Evolutionary conservation across 2,329 filamentous ascomycete species (phyloP).

Genomic region (Hypoxylon sp.): DNA sequence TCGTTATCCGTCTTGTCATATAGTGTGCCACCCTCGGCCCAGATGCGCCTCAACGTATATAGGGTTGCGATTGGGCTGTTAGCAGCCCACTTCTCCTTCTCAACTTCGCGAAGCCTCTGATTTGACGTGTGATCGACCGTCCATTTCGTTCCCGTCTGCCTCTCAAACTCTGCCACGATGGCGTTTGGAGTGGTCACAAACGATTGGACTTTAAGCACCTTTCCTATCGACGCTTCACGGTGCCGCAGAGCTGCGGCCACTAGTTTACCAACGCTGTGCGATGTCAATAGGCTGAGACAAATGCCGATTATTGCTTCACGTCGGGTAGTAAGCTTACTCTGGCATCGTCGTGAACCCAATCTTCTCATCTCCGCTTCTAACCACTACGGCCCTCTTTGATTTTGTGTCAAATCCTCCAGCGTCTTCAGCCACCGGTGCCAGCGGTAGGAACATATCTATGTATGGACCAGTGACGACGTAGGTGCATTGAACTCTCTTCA

Average conservation of each 20-base stretch:
- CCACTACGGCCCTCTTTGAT: constrained; percentile 70
- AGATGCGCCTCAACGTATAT: constrained; percentile 77
- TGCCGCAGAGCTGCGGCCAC: constrained; percentile 74
- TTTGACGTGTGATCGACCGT: constrained; percentile 67
- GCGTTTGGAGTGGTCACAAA: constrained; percentile 76
- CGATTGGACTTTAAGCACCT: constrained; percentile 77
- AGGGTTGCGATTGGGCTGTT: constrained; percentile 66
- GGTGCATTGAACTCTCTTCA: constrained; percentile 66
- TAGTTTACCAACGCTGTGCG: constrained; percentile 73
- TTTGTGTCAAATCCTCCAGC: constrained; percentile 72
- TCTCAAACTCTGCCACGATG: constrained; percentile 77
- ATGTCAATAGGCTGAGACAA: constrained; percentile 18
- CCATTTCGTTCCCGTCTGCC: constrained; percentile 73
- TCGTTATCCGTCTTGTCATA: constrained; percentile 78
- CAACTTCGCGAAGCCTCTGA: constrained; percentile 67
- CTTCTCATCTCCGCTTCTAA: constrained; percentile 73
- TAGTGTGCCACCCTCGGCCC: constrained; percentile 79
- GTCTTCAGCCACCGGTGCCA: constrained; percentile 56
- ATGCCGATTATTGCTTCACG: background rate
- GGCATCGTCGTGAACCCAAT: constrained; percentile 79
- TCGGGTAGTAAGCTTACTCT: constrained; percentile 68
- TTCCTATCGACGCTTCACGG: constrained; percentile 66
- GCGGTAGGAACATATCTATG: constrained; percentile 67
- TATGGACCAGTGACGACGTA: constrained; percentile 76
- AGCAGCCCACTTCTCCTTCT: constrained; percentile 71